These are phyloP conservation scores for Yarrowia porcina DNA, from an alignment of 805 yeast species.

Conservation along the genomic window DNA sequence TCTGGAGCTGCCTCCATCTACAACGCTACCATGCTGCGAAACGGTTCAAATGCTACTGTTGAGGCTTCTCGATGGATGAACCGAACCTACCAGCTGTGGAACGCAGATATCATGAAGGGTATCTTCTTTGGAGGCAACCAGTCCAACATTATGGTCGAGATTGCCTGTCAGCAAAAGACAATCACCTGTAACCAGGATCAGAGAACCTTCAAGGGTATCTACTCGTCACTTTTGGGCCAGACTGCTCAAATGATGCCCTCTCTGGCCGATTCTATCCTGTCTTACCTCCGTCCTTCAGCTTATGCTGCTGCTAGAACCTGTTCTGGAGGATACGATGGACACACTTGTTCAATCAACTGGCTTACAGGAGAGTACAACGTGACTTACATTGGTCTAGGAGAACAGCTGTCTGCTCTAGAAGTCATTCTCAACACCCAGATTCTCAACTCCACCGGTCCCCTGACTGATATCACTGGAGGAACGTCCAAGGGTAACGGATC, in stretches of 20 bases:
- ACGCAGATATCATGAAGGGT: conserved; percentile 38
- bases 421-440: conserved; percentile 42
- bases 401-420: conserved; percentile 85
- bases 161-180: conserved; percentile 67
- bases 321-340: conserved; percentile 81
- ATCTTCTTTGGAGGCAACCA: conserved; percentile 27
- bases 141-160: conserved; percentile 65
- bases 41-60: conserved; percentile 41
- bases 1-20: conserved; percentile 80
- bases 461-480: conserved; percentile 63
- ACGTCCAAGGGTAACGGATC: conserved; percentile 62
- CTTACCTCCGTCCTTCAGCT: conserved; percentile 53
- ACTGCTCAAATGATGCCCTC: conserved; percentile 70
- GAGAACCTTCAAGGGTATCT: conserved; percentile 85
- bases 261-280: conserved; percentile 40
- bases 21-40: conserved; percentile 52
- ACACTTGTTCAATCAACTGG: conserved; percentile 90
- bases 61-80: conserved; percentile 51
- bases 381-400: conserved; percentile 71
- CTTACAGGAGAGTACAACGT: conserved; percentile 62
- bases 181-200: conserved; percentile 78
- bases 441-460: conserved; percentile 50
- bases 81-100: conserved; percentile 57
- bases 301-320: conserved; percentile 77
- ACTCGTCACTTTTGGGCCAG: conserved; percentile 68